Conservation (phyloP, 1,284 basidiomycete genomes). For the Volvariella volvacea region DNA sequence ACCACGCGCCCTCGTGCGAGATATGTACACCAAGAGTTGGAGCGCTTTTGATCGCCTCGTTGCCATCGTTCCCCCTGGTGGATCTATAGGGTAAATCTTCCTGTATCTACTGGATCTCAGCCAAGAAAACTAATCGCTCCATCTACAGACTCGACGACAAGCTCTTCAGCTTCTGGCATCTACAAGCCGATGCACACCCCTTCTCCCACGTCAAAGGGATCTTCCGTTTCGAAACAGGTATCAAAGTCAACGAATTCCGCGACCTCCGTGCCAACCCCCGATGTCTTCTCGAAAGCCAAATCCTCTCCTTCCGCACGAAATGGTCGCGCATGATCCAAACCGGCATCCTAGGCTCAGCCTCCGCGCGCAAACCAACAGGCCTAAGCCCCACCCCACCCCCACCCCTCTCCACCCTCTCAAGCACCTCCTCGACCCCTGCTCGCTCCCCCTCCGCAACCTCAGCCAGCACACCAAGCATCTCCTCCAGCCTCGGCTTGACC, state of each 20-base stretch:
- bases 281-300: conserved; percentile 71
- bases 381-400: conserved; percentile 26
- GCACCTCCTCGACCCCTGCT: conserved; percentile 16
- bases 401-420: conserved; percentile 18
- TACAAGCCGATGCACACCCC: conserved; percentile 69
- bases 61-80: conserved; percentile 80
- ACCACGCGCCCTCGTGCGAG: conserved; percentile 75
- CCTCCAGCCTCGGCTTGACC: conserved; percentile 49
- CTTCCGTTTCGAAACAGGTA: conserved; percentile 76
- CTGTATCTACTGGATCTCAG: conserved; percentile 2
- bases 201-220: conserved; percentile 78
- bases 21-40: conserved; percentile 89
- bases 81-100: conserved; percentile 67
- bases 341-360: conserved; percentile 38
- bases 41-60: conserved; percentile 79
- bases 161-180: conserved; percentile 79
- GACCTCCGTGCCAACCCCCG: conserved; percentile 81
- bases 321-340: conserved; percentile 68
- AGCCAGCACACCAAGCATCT: neutral
- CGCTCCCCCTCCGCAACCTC: conserved; percentile 10
- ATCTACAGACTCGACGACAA: conserved; percentile 72
- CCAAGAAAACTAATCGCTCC: conserved; percentile 4
- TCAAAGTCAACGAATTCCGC: conserved; percentile 79
- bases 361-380: conserved; percentile 18
- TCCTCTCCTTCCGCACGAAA: conserved; percentile 70